Base-by-base conservation (phyloP, 1,284 basidiomycete genomes). In the Cutaneotrichosporon sp. region DNA sequence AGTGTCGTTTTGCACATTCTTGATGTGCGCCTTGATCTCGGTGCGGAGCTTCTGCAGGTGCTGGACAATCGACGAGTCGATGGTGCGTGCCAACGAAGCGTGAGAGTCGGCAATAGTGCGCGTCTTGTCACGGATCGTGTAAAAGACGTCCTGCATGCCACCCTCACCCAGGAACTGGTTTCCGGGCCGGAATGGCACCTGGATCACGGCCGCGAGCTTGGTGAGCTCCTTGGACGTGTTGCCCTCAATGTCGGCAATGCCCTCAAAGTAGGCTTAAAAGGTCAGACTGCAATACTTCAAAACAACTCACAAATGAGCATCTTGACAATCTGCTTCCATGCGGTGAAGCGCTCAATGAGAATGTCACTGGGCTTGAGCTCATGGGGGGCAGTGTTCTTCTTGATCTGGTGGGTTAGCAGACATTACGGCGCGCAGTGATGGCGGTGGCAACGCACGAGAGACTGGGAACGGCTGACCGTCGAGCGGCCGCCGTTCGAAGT, bases 1-100 rank as follows among this genome's bases (percentile, higher is more conserved):
- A 0, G 93, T 97, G 73, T 97, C 92, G 65, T 93, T 94, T 81
- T 96, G 91, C n/a, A 97, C 85, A 68, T 97, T 97, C 88, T 90
- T 93, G 72, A 76, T 87, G 77, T 98, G 94, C 2, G 93, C 93
- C 78, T 97, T 97, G 77, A 98, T 92, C 77, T 98, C 94, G 13
- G 84, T 80, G 42, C 88, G 80, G 23, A 98, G 81, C 77, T 97
- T 97, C 76, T 96, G 88, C 34, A 98, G 81, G 74, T 97, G 96
- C 76, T 97, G 92, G 2, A 98, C 94, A 65, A 98, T 97, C 14
- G 91, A 96, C 41, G 88, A 89, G 67, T 98, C 93, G 68, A 98
- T 88, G 4, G 94, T 97, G 58, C 92, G 86, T 4, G 93, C 93
- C 7, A 98, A 83, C 69, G 94, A 96, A 21, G 93, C 90, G 72